These are phyloP conservation scores for Teratosphaeria epicoccoides DNA, from an alignment of 2,329 filamentous ascomycete genomes.

Conservation along the genomic window DNA sequence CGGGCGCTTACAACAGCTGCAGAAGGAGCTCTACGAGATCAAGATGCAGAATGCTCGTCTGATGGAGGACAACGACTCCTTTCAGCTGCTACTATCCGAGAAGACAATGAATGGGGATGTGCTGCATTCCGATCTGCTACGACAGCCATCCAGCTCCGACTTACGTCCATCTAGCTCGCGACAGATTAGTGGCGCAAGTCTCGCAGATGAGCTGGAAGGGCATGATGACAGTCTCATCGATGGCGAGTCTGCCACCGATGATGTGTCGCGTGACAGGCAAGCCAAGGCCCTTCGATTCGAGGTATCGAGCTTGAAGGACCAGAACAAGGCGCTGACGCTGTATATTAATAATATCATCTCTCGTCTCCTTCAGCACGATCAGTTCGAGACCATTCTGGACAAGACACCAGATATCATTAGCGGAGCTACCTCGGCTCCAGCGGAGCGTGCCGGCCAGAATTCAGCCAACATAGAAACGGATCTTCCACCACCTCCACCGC, in stretches of 20 bases:
- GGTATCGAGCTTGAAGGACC: conserved; percentile 68
- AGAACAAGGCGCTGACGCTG: conserved; percentile 92
- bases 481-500: conserved; percentile 62
- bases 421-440: conserved; percentile 26
- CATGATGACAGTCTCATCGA: conserved; percentile 34
- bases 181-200: conserved; percentile 42
- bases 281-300: conserved; percentile 63
- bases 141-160: conserved; percentile 1
- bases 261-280: conserved; percentile 51
- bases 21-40: conserved; percentile 78
- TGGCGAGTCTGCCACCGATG: conserved; percentile 39
- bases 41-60: conserved; percentile 91
- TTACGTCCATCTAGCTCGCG: conserved; percentile 47
- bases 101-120: conserved; percentile 94
- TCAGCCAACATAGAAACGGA: conserved; percentile 59
- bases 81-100: conserved; percentile 86
- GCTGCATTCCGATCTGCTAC: conserved; percentile 5
- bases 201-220: conserved; percentile 83
- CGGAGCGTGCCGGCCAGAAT: conserved; percentile 1
- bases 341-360: conserved; percentile 99
- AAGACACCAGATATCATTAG: conserved; percentile 57
- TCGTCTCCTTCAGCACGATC: conserved; percentile 82
- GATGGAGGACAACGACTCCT: conserved; percentile 98
- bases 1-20: conserved; percentile 77
- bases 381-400: conserved; percentile 88